Conservation (phyloP, 257 asterid genomes). For the Solanum medicagineum region DNA sequence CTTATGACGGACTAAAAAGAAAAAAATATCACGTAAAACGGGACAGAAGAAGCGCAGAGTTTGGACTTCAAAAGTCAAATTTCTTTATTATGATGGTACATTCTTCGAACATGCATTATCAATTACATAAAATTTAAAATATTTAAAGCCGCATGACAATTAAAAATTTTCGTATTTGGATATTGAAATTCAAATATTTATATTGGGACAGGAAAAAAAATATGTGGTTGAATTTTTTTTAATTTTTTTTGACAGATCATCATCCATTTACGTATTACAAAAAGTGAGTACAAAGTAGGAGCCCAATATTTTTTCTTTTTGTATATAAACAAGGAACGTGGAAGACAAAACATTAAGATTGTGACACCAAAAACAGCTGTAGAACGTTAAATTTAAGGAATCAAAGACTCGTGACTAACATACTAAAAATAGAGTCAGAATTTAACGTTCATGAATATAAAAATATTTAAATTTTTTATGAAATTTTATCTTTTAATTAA, state of each 20-base stretch:
- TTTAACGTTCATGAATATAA: not conserved
- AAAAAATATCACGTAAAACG: no score
- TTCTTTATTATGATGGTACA: not conserved
- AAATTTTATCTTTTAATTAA: no score
- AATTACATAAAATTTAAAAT: not conserved
- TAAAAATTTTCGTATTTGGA: not conserved
- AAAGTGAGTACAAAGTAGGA: not conserved
- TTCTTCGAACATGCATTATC: not conserved
- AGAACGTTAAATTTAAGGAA: not conserved
- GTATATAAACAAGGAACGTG: not conserved
- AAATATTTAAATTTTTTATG: no score
- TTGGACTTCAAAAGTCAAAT: not conserved
- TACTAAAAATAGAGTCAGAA: fast-evolving
- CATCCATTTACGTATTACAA: not conserved
- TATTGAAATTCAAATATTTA: not conserved
- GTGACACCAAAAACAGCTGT: not conserved
- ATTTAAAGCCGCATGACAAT: not conserved
- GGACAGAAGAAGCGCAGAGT: no score
- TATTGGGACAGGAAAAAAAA: not conserved
- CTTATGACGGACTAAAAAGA: no score
- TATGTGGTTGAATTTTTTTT: not conserved
- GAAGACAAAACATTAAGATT: not conserved
- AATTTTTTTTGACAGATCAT: not conserved
- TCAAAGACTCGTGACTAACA: not conserved
- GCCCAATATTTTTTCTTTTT: not conserved